Base-by-base conservation (phyloP, 108 stramenopile genomes). In the Pseudonitzschia delicatissima region DNA sequence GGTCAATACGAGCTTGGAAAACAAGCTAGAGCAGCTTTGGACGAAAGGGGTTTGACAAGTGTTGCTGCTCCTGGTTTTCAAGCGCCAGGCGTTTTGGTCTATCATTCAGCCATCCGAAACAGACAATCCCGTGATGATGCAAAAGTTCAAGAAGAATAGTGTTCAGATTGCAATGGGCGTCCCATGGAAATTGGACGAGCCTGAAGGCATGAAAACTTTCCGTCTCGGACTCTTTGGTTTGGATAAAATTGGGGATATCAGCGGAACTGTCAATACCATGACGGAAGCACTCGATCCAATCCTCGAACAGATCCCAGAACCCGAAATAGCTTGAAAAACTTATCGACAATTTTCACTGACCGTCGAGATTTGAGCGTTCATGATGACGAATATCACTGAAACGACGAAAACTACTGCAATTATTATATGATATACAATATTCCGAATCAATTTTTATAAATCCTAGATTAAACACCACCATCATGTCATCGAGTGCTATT, bases 81-180 rank as follows among this genome's bases (percentile, higher is more conserved):
- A 82, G 93, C 96, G 4, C 96, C 96, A 8, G 93, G 93, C 48
- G 96, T 96, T 3, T 66, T 91, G 53, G 96, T 96, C 0, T 92
- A 88, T 77, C 90, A 94, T 70, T 83, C 82, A 47, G n/a, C 94
- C 94, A 0, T 50, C 69, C 6, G 88, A 77, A 34, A 71, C 77
- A 39, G 92, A 93, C 52, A 92, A 93, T 70, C 90, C 91, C 12
- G 77, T 77, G 67, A 94, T 94, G 93, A 91, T 94, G 87, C 70
- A 72, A 27, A 81, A 77, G 48, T 96, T 96, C 80, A 94, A 94
- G 79, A 69, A 67, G 4, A 68, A 84, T 42, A 88, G 90, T 45
- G 61, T 96, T 65, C 96, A 96, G 73, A 94, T 96, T 72, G 96
- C 96, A n/a, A 91, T 89, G 84, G 96, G 96, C 13, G 96, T 96